Conservation (phyloP, 441 rosid genomes). For the Capsella rubella region DNA sequence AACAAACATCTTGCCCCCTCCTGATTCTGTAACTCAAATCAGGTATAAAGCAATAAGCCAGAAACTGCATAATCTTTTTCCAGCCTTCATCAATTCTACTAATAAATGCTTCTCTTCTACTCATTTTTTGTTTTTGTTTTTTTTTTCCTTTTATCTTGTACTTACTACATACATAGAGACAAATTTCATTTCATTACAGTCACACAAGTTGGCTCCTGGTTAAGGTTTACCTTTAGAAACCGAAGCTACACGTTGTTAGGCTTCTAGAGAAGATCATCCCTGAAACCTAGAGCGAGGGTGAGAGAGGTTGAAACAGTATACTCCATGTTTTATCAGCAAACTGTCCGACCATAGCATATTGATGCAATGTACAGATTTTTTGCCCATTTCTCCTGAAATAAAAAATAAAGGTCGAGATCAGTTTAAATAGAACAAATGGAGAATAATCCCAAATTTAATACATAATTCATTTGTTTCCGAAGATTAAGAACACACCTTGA, state of each 20-base stretch:
- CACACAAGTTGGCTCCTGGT: slow-evolving; percentile 40
- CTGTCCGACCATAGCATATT: slow-evolving; percentile 79
- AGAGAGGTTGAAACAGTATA: slow-evolving; percentile 21
- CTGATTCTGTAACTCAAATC: slow-evolving; percentile 27
- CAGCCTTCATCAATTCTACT: slow-evolving; percentile 39
- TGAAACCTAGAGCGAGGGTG: slow-evolving; percentile 20
- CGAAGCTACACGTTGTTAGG: slow-evolving; percentile 24
- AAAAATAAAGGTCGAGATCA: slow-evolving; percentile 9
- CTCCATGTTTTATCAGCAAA: slow-evolving; percentile 52
- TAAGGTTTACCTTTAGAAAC: slow-evolving; percentile 40
- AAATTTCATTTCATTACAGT: slow-evolving; percentile 29
- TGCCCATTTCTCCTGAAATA: slow-evolving; percentile 77
- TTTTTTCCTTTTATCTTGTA: slow-evolving; percentile 14
- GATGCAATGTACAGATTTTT: slow-evolving; percentile 86
- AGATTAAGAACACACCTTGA: slow-evolving; percentile 59
- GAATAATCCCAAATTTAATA: slow-evolving; percentile 4
- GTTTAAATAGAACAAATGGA: slow-evolving; percentile 2
- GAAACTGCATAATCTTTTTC: slow-evolving; percentile 22
- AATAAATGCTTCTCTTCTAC: slow-evolving; percentile 34
- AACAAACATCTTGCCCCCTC: slow-evolving; percentile 29
- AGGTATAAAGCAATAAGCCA: slow-evolving; percentile 8
- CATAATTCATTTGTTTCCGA: slow-evolving; percentile 12
- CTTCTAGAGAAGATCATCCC: slow-evolving; percentile 36
- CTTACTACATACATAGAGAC: slow-evolving; percentile 44
- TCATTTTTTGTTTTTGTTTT: slow-evolving; percentile 4